Percentiles rank a stretch among this genome's conserved stretches.
Evolutionary conservation across 805 yeast genomes (phyloP).

Genomic region (Saccharomycopsis schoenii): DNA sequence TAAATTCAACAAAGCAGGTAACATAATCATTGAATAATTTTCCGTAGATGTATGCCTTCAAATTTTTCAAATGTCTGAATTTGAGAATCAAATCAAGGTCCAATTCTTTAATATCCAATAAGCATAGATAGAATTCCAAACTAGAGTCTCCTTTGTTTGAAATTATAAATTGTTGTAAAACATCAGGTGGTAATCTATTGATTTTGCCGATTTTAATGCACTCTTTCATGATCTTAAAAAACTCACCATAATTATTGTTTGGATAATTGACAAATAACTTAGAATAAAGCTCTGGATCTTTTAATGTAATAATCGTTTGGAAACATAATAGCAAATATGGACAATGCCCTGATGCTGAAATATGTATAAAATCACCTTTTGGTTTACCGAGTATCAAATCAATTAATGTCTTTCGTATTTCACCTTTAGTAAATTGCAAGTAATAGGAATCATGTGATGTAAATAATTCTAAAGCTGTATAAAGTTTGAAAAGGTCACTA

Average conservation of each 20-base stretch:
- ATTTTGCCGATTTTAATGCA: slow-evolving; percentile 28
- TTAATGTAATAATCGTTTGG: not conserved
- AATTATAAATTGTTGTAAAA: slow-evolving; percentile 43
- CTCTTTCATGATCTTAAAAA: slow-evolving; percentile 20
- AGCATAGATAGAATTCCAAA: slow-evolving; percentile 60
- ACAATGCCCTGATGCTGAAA: not conserved
- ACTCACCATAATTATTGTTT: slow-evolving; percentile 28
- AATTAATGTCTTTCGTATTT: not conserved
- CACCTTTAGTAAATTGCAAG: not conserved
- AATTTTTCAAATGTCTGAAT: not conserved
- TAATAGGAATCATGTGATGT: not conserved
- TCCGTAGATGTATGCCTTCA: slow-evolving; percentile 5
- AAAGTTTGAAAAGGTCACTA: not conserved
- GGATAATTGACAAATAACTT: slow-evolving; percentile 18
- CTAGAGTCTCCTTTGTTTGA: slow-evolving; percentile 27
- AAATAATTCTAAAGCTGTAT: not conserved
- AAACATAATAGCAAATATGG: not conserved
- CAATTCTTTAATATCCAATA: slow-evolving; percentile 53
- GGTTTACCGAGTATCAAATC: not conserved
- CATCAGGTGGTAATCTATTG: slow-evolving; percentile 32
- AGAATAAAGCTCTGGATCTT: not conserved
- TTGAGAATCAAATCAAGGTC: slow-evolving; percentile 68
- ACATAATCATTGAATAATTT: slow-evolving; percentile 54
- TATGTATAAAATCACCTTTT: not conserved
- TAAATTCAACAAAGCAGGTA: slow-evolving; percentile 58